Evolutionary conservation across 441 rosid species (phyloP), one percentile per base, ranked within the genome.

Genomic region (Corymbia citriodora): DNA sequence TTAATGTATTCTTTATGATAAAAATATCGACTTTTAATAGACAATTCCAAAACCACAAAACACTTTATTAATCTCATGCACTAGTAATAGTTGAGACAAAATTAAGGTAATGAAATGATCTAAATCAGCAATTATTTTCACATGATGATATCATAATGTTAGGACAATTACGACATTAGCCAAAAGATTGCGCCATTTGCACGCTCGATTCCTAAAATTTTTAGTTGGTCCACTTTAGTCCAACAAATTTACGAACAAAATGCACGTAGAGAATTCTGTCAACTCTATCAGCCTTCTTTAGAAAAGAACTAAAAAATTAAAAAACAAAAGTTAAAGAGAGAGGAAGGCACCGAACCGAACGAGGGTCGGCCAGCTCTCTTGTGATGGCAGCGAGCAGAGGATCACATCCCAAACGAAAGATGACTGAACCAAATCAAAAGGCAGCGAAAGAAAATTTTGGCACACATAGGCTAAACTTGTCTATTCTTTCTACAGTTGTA

Each of bases 241-340:
- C 29, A 19, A 74, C 4, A 21, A 36, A 74, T 1, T 36, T 72
- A 33, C 16, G 36, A 10, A 19, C 6, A 6, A 36, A 19, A 36
- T 40, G 50, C 50, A 74, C 25, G 5, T 10, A 21, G 29, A 74
- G 29, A 36, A 19, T 40, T 6, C 17, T 7, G 16, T 63, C 70
- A 27, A 59, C 31, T 61, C 31, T 11, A 7, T 61, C 31, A 13
- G 31, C 17, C 29, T 63, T 29, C 31, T n/a, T 63, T 29, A 9
- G 15, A 65, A 31, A n/a, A 65, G 74, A 10, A n/a, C 31, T 0
- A 1, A 65, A 36, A n/a, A 0, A 1, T n/a, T 13, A 33, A 57
- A 25, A 63, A 63, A 13, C 17, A 9, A 63, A 2, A 65, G 19
- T 14, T 65, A 15, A 65, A 65, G 74, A 15, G 29, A 57, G 9